These are phyloP conservation scores for Alternaria angustiovoidea DNA, from an alignment of 2,329 filamentous ascomycete genomes.

Conservation along the genomic window DNA sequence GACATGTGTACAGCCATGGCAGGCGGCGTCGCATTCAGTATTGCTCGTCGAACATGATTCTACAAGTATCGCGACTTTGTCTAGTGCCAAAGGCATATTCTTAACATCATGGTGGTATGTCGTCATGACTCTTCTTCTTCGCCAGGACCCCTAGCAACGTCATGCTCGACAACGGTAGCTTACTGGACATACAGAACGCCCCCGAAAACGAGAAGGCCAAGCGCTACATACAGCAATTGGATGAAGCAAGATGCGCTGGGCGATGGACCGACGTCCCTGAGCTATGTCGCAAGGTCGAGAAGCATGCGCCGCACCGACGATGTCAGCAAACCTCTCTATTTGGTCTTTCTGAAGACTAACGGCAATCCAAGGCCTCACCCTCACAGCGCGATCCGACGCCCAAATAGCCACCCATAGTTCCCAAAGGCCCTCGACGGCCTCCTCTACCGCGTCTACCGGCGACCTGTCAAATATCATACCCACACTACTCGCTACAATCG, in stretches of 20 bases:
- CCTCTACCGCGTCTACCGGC: conserved; percentile 45
- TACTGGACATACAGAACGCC: conserved; percentile 48
- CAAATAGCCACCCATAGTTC: conserved; percentile 55
- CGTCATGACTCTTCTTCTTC: background rate
- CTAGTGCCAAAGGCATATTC: conserved; percentile 39
- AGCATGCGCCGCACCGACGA: conserved; percentile 85
- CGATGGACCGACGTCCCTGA: conserved; percentile 89
- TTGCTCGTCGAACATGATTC: conserved; percentile 45
- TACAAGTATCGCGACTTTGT: conserved; percentile 24
- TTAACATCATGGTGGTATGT: conserved; percentile 50
- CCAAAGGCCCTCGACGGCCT: conserved; percentile 53
- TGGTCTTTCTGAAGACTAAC: conserved; percentile 23
- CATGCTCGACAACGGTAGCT: conserved; percentile 38
- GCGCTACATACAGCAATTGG: conserved; percentile 82
- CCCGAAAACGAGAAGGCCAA: conserved; percentile 76
- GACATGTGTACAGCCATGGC: conserved; percentile 33
- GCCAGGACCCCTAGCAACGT: conserved; percentile 34
- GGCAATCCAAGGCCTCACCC: conserved; percentile 52
- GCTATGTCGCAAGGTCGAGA: conserved; percentile 89
- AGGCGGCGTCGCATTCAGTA: conserved; percentile 29
- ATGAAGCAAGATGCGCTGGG: conserved; percentile 85
- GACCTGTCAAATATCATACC: conserved; percentile 50
- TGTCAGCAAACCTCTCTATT: conserved; percentile 66
- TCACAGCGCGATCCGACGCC: conserved; percentile 57
- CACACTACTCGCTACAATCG: conserved; percentile 50